Percentiles rank a stretch among this genome's conserved stretches.
Conservation (phyloP, 306 rosid species). For the Oxytropis ochrocephala region DNA sequence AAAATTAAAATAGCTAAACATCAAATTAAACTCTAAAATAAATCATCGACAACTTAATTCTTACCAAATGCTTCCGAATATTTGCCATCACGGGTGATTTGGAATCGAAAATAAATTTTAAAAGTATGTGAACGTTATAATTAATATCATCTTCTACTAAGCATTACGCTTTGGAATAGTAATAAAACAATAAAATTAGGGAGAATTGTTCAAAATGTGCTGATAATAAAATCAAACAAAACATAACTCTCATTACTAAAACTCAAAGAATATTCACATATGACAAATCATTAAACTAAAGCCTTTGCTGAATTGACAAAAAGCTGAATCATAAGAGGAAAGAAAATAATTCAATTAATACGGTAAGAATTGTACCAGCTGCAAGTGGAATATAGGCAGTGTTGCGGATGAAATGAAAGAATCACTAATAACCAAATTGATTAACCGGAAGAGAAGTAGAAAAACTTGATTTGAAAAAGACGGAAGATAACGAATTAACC, state of each 20-base stretch:
- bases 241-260: background rate
- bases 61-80: constrained; percentile 81
- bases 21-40: constrained; percentile 5
- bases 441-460: too few species aligned
- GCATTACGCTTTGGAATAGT: background rate
- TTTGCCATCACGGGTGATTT: constrained; percentile 67
- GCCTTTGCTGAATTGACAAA: too few species aligned
- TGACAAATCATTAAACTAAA: too few species aligned
- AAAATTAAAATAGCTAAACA: too few species aligned
- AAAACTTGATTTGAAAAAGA: background rate
- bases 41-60: constrained; percentile 26
- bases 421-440: too few species aligned
- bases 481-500: background rate
- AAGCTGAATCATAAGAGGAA: too few species aligned
- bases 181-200: background rate
- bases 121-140: constrained; percentile 3
- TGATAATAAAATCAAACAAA: constrained; percentile 7
- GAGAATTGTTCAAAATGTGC: background rate
- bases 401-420: too few species aligned
- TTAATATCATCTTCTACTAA: constrained; percentile 3
- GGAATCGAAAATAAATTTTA: constrained; percentile 59
- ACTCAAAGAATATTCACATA: too few species aligned
- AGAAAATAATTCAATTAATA: too few species aligned
- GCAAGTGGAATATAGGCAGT: too few species aligned
- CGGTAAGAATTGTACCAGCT: too few species aligned